Evolutionary conservation across 805 yeast genomes (phyloP).

Genomic region (Candida ficus): DNA sequence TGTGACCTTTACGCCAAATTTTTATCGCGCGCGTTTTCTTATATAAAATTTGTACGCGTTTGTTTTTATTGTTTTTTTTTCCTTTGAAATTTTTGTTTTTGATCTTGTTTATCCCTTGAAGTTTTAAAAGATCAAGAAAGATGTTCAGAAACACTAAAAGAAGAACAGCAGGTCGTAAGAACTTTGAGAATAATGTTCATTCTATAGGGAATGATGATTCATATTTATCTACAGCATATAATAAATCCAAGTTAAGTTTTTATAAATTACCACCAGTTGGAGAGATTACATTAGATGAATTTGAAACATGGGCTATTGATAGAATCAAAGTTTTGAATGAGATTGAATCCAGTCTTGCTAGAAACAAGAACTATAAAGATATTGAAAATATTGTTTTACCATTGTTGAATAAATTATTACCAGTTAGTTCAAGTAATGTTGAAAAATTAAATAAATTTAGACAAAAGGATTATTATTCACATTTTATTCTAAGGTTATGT

Average conservation of each 20-base stretch:
- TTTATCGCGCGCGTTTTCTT: too few species aligned
- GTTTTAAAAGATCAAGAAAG: too few species aligned
- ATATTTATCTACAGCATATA: conserved; percentile 36
- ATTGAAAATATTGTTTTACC: conserved; percentile 63
- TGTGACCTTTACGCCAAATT: neutral
- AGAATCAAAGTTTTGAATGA: conserved; percentile 78
- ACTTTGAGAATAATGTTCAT: conserved; percentile 42
- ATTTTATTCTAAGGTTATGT: conserved; percentile 80
- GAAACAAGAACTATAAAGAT: conserved; percentile 61
- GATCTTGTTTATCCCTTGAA: neutral
- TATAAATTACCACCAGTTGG: conserved; percentile 73
- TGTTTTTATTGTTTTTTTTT: neutral
- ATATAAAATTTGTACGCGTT: neutral
- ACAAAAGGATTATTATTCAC: conserved; percentile 88
- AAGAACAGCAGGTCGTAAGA: conserved; percentile 67
- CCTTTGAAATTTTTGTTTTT: neutral
- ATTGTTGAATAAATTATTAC: conserved; percentile 56
- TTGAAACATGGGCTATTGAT: conserved; percentile 95
- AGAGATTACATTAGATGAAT: conserved; percentile 87
- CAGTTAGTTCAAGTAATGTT: conserved; percentile 40
- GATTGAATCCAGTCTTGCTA: conserved; percentile 67
- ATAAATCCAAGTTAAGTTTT: conserved; percentile 60
- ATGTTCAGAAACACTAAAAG: conserved; percentile 76
- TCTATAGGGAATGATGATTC: conserved; percentile 26
- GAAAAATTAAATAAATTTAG: conserved; percentile 43